These are phyloP conservation scores for Bassia scoparia DNA, from an alignment of 148 eudicot genomes.

Conservation along the genomic window DNA sequence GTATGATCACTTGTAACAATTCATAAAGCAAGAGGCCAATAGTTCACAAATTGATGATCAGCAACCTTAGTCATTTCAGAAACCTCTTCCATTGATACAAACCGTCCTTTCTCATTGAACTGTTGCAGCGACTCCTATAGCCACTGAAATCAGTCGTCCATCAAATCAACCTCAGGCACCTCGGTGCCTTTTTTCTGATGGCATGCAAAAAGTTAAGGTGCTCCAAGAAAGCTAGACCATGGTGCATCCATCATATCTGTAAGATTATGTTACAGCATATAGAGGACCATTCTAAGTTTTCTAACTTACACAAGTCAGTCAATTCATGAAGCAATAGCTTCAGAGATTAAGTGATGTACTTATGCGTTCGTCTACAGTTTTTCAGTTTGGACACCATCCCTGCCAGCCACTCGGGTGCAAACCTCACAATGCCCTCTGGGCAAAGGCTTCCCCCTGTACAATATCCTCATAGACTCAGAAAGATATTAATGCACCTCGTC, in stretches of 20 bases:
- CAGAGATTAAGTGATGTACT: slow-evolving; percentile 36
- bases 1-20: too few relatives aligned
- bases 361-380: slow-evolving; percentile 63
- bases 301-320: not conserved
- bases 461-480: slow-evolving; percentile 6
- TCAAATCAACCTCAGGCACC: slow-evolving; percentile 66
- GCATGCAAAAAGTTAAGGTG: slow-evolving; percentile 76
- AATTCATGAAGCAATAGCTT: not conserved
- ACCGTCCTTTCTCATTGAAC: slow-evolving; percentile 65
- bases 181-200: slow-evolving; percentile 50
- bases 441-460: slow-evolving; percentile 89
- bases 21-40: too few relatives aligned
- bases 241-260: slow-evolving; percentile 86
- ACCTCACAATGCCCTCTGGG: slow-evolving; percentile 83
- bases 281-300: not conserved
- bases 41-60: not conserved
- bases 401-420: slow-evolving; percentile 60
- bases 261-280: not conserved
- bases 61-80: slow-evolving; percentile 23
- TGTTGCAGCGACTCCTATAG: slow-evolving; percentile 97
- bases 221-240: slow-evolving; percentile 96
- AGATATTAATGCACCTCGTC: not conserved
- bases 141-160: slow-evolving; percentile 81
- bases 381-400: slow-evolving; percentile 69
- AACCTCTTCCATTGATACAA: slow-evolving; percentile 79